Evolutionary conservation across 177 flowering plant genomes (phyloP).

Genomic region (Vitis hybrid): DNA sequence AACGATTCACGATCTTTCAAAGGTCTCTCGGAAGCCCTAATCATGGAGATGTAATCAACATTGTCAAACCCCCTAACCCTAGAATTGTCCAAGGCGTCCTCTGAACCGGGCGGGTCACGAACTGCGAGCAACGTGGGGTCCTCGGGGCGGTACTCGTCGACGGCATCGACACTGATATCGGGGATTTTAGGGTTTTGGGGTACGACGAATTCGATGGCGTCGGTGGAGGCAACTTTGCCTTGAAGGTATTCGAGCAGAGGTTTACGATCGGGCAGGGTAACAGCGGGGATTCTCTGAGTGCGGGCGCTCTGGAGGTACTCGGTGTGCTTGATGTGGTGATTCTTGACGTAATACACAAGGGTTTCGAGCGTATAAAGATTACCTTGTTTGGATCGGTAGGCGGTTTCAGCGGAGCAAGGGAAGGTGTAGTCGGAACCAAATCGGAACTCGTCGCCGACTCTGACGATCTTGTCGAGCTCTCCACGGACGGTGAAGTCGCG

Average conservation of each 20-base stretch:
- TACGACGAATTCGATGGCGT: slow-evolving; percentile 59
- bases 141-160: slow-evolving; percentile 29
- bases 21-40: slow-evolving; percentile 62
- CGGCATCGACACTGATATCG: background rate
- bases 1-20: slow-evolving; percentile 70
- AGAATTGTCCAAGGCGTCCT: background rate
- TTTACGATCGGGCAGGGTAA: slow-evolving; percentile 82
- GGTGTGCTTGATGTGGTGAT: slow-evolving; percentile 69
- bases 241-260: slow-evolving; percentile 80
- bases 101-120: slow-evolving; percentile 9
- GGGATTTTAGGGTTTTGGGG: slow-evolving; percentile 23
- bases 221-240: slow-evolving; percentile 64
- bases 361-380: slow-evolving; percentile 85
- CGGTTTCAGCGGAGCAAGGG: slow-evolving; percentile 65
- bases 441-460: slow-evolving; percentile 63
- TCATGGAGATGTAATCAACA: slow-evolving; percentile 37
- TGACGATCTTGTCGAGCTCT: slow-evolving; percentile 65
- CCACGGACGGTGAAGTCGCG: slow-evolving; percentile 80
- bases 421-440: slow-evolving; percentile 72
- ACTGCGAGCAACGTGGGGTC: slow-evolving; percentile 2
- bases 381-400: slow-evolving; percentile 82
- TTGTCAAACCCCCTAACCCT: background rate
- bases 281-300: slow-evolving; percentile 54
- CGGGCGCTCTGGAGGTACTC: slow-evolving; percentile 76
- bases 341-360: slow-evolving; percentile 62